phyloP scores from a whole-genome alignment of 768 basidiomycete species.

The Leccinum barrowsii region DNA sequence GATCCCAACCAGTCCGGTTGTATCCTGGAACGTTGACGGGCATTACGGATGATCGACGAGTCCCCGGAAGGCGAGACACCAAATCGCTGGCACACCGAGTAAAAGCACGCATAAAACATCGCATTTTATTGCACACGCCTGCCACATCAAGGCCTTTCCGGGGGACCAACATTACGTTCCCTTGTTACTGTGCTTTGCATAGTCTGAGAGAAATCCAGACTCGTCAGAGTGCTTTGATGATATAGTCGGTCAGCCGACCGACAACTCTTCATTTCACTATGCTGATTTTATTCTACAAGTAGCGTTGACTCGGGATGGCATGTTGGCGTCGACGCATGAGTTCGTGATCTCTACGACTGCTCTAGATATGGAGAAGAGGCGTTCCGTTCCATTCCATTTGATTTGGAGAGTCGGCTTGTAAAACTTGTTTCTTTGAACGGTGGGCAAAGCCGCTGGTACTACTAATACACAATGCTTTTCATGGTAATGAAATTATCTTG shows the following conservation, averaged over 20 bases:
- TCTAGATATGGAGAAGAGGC: conserved; percentile 51
- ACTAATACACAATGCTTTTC: too few species aligned
- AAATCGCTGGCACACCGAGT: background rate
- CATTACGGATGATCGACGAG: conserved; percentile 36
- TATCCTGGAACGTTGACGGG: conserved; percentile 64
- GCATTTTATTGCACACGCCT: conserved; percentile 66
- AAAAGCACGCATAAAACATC: conserved; percentile 52
- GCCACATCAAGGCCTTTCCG: conserved; percentile 47
- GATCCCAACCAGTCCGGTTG: background rate
- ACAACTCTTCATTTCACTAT: background rate
- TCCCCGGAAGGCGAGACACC: conserved; percentile 58
- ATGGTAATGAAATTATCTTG: too few species aligned
- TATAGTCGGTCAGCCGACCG: conserved; percentile 44
- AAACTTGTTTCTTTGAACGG: conserved; percentile 42
- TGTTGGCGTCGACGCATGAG: conserved; percentile 31
- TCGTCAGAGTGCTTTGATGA: conserved; percentile 48
- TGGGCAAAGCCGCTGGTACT: too few species aligned
- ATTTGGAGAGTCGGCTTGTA: conserved; percentile 56
- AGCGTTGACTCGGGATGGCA: conserved; percentile 23
- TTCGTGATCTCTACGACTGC: conserved; percentile 49
- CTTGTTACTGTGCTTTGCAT: conserved; percentile 56
- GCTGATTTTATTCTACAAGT: conserved; percentile 36
- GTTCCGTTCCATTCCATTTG: conserved; percentile 40
- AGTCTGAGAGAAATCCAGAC: conserved; percentile 45
- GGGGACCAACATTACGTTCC: conserved; percentile 49